Evolutionary conservation across 2,329 filamentous ascomycete genomes (phyloP).

Genomic region (Incumbomyces delicatus): DNA sequence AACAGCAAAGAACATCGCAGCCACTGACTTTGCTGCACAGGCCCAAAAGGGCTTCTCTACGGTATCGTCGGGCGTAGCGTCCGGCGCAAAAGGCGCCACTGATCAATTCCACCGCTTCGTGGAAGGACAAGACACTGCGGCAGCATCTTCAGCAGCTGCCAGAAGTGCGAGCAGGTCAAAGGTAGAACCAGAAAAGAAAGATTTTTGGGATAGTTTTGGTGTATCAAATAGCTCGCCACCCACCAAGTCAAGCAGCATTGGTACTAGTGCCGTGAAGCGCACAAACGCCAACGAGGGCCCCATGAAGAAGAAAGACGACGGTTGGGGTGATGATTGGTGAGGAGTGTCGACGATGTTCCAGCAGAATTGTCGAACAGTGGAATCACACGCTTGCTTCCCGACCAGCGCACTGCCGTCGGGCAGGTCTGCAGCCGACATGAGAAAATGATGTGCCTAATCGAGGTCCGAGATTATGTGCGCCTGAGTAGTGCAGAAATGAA

Average conservation of each 20-base stretch:
- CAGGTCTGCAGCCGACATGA: no score
- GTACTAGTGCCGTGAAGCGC: conserved; percentile 56
- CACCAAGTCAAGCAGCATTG: conserved; percentile 37
- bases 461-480: no score
- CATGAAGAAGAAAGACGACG: conserved; percentile 42
- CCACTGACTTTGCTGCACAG: conserved; percentile 68
- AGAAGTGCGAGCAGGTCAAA: conserved; percentile 20
- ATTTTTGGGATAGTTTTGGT: conserved; percentile 83
- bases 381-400: no score
- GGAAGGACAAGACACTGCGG: conserved; percentile 52
- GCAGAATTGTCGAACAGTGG: no score
- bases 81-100: conserved; percentile 62
- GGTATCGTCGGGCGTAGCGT: conserved; percentile 52
- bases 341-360: not conserved
- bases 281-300: conserved; percentile 21
- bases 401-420: no score
- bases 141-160: conserved; percentile 18
- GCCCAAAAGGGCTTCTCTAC: conserved; percentile 47
- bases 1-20: conserved; percentile 76
- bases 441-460: no score
- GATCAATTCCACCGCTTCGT: conserved; percentile 80
- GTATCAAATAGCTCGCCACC: conserved; percentile 19
- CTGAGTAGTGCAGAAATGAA: no score
- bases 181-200: conserved; percentile 57
- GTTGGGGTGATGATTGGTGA: conserved; percentile 47